These are phyloP conservation scores for Sporothrix brasiliensis DNA, from an alignment of 2,329 filamentous ascomycete genomes.

Conservation along the genomic window DNA sequence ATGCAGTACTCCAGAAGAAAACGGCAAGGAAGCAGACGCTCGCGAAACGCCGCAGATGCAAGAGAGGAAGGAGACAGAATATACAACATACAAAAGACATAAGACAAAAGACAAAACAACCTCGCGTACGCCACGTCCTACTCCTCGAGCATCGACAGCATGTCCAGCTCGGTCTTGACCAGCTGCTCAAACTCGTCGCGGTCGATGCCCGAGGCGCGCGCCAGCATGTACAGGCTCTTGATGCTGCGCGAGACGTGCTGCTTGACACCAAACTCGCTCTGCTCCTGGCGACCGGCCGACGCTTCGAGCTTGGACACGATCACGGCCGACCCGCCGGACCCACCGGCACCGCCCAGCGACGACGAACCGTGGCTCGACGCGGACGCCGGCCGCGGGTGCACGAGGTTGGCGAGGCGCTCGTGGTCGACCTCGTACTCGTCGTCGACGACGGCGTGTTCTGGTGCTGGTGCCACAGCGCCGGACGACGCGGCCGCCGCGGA, in stretches of 20 bases:
- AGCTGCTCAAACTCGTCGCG: slow-evolving; percentile 74
- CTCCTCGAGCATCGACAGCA: slow-evolving; percentile 70
- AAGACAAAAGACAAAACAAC: not conserved
- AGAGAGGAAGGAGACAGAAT: not conserved
- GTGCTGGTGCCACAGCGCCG: not conserved
- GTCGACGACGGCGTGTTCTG: slow-evolving; percentile 36
- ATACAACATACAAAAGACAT: too few relatives aligned
- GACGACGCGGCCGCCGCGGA: not conserved
- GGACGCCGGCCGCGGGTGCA: slow-evolving; percentile 62
- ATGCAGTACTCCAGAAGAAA: slow-evolving; percentile 7
- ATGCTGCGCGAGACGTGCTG: slow-evolving; percentile 78
- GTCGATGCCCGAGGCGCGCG: slow-evolving; percentile 71
- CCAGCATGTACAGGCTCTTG: slow-evolving; percentile 73
- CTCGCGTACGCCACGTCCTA: slow-evolving; percentile 31
- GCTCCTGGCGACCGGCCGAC: slow-evolving; percentile 58
- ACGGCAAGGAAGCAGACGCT: not conserved
- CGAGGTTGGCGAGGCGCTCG: slow-evolving; percentile 46
- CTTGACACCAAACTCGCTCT: slow-evolving; percentile 72
- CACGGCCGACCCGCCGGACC: slow-evolving; percentile 49
- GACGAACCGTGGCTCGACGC: slow-evolving; percentile 61
- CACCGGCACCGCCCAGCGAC: slow-evolving; percentile 47
- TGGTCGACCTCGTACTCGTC: slow-evolving; percentile 45
- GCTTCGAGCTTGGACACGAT: slow-evolving; percentile 66
- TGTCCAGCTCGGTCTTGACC: slow-evolving; percentile 70
- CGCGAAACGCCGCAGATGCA: slow-evolving; percentile 11